Percentiles rank a stretch among this genome's conserved stretches.
These are phyloP conservation scores for Annulohypoxylon nitens DNA, from an alignment of 495 filamentous ascomycete species.

Conservation along the genomic window DNA sequence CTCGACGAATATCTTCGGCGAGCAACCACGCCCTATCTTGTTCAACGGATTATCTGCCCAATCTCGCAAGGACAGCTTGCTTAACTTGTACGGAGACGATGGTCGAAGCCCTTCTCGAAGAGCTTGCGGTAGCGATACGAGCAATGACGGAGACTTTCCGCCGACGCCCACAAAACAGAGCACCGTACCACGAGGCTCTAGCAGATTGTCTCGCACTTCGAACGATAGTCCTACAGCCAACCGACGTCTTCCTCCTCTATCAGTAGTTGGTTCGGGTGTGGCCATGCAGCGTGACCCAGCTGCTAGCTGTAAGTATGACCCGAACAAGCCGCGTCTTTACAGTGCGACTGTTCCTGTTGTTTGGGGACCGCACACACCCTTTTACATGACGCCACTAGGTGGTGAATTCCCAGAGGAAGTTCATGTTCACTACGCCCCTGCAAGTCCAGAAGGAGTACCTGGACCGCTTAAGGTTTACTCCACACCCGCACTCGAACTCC, in stretches of 20 bases:
- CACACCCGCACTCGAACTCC: conserved; percentile 47
- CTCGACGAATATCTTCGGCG: conserved; percentile 32
- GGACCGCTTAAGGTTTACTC: conserved; percentile 53
- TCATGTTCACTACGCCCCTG: conserved; percentile 50
- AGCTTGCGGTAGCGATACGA: conserved; percentile 68
- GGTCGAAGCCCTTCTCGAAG: conserved; percentile 62
- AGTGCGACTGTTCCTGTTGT: conserved; percentile 32
- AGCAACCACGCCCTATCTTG: conserved; percentile 51
- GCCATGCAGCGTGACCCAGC: conserved; percentile 37
- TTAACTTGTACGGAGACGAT: conserved; percentile 83
- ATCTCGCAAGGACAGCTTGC: conserved; percentile 77
- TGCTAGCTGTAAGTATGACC: conserved; percentile 60
- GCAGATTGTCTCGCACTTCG: conserved; percentile 46
- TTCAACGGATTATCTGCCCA: conserved; percentile 58
- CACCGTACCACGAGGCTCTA: conserved; percentile 36
- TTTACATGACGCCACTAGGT: conserved; percentile 51
- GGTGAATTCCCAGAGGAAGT: conserved; percentile 55
- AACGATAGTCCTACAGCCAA: conserved; percentile 50
- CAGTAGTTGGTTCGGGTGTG: conserved; percentile 41
- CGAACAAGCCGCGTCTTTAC: conserved; percentile 37
- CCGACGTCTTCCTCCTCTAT: conserved; percentile 48
- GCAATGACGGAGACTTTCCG: conserved; percentile 77
- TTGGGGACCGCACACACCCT: conserved; percentile 30
- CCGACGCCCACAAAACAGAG: conserved; percentile 89
- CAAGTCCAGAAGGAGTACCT: conserved; percentile 48